phyloP scores from a whole-genome alignment of 495 filamentous ascomycete species.

The Penicillium ucsense region DNA sequence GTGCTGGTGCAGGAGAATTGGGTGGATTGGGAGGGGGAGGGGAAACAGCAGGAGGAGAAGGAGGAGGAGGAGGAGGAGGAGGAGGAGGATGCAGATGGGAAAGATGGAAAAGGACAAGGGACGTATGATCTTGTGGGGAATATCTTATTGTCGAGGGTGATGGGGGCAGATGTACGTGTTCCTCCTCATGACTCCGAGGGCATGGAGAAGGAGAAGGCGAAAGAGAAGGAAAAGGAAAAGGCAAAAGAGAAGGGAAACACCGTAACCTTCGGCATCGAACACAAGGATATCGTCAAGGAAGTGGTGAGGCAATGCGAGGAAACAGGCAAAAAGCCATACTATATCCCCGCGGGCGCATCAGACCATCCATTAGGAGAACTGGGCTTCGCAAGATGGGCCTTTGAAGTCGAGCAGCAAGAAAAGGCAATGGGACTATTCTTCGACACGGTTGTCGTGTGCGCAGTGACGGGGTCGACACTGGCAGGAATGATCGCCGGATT shows the following conservation, averaged over 20 bases:
- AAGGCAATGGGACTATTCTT: constrained; percentile 45
- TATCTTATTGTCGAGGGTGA: constrained; percentile 51
- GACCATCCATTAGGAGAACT: constrained; percentile 57
- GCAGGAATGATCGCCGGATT: constrained; percentile 57
- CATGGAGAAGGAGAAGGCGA: too few species aligned
- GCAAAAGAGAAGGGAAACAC: too few species aligned
- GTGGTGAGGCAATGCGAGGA: constrained; percentile 36
- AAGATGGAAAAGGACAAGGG: too few species aligned
- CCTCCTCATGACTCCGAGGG: constrained; percentile 31
- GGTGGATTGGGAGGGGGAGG: constrained; percentile 44
- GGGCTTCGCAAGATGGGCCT: constrained; percentile 56
- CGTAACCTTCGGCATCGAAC: constrained; percentile 57
- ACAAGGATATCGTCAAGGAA: constrained; percentile 41
- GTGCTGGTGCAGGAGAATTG: constrained; percentile 53
- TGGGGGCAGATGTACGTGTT: constrained; percentile 48
- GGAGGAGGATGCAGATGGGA: too few species aligned
- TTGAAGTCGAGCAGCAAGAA: constrained; percentile 52
- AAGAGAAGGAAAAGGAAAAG: too few species aligned
- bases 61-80: too few species aligned
- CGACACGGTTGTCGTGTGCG: constrained; percentile 51
- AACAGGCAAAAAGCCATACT: constrained; percentile 47
- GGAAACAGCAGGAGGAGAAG: too few species aligned
- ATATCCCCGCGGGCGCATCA: constrained; percentile 55
- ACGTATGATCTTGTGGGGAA: constrained; percentile 52
- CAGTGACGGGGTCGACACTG: constrained; percentile 53